Evolutionary conservation across 2,329 filamentous ascomycete genomes (phyloP), one percentile per base, ranked within the genome.

Genomic region (Didymella keratinophila): DNA sequence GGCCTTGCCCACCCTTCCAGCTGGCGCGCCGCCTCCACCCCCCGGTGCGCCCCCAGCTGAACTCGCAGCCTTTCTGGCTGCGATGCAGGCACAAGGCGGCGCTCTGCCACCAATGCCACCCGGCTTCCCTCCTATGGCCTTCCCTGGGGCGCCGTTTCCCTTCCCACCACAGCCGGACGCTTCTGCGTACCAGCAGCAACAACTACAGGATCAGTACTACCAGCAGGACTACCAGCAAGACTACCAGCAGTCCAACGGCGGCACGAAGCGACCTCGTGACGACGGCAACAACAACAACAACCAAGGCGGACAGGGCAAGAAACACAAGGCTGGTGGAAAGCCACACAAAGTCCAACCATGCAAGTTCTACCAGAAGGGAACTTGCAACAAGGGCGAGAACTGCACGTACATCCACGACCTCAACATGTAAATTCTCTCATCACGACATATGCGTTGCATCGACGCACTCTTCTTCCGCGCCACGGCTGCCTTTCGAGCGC

Each of bases 381-480:
- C 87, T 71, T 92, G 89, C 76, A 86, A 85, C 7, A 88, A 91
- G 71, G 89, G 89, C 21, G 87, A 89, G 34, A 87, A 87, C 68
- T 92, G 89, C 78, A 91, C 89, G 2, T 92, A 89, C 74, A 83
- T 89, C 55, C 89, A 92, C 70, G 87, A 90, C 50, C 28, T 62
- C 12, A 66, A 67, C 60, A 58, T 61, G 44, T 68, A 54, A 39
- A 32, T 41, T 12, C 18, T 5, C 27, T 18, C 14, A 55, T 21
- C 34, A 44, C 6, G 12, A 32, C 20, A 30, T n/a, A 12, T 9
- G 47, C 25, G 42, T 30, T 30, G 23, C 25, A 46, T 12, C 23
- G 34, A 49, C 32, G 47, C 18, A 16, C 21, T 41, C 10, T 42
- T 45, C 27, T 47, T 57, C 27, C 27, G n/a, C 42, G 30, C 47